Conservation (phyloP, 805 yeast genomes). For the Yarrowia sp. region DNA sequence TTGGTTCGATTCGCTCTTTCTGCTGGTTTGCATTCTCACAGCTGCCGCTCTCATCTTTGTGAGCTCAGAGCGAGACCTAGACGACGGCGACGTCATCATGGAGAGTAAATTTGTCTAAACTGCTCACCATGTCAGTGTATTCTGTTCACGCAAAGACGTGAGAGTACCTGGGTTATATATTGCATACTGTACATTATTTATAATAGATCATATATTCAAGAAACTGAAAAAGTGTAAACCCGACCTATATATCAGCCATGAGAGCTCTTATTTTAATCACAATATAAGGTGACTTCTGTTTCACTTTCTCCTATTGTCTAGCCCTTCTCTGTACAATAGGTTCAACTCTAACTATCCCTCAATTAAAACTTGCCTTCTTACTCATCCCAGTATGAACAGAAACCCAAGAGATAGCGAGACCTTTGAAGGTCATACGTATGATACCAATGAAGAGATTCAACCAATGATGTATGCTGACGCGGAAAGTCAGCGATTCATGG, state of each 20-base stretch:
- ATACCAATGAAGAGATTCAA: constrained; percentile 22
- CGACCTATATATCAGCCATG: too few species aligned
- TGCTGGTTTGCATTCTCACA: constrained; percentile 46
- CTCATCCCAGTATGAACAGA: constrained; percentile 6
- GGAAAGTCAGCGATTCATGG: constrained; percentile 6
- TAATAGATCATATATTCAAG: constrained; percentile 5
- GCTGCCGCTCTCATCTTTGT: constrained; percentile 36
- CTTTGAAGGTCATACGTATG: neutral
- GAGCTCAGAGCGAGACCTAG: constrained; percentile 42
- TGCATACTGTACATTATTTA: constrained; percentile 34
- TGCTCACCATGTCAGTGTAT: neutral
- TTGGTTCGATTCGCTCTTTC: constrained; percentile 52
- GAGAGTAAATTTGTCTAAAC: constrained; percentile 31
- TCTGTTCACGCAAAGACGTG: neutral
- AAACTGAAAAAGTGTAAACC: too few species aligned
- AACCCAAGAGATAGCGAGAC: neutral
- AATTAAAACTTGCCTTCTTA: neutral
- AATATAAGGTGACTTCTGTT: neutral
- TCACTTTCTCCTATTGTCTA: too few species aligned
- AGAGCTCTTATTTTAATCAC: neutral
- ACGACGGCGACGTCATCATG: constrained; percentile 33
- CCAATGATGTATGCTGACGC: constrained; percentile 1
- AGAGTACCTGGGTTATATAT: constrained; percentile 1
- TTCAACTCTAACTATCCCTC: constrained; percentile 6
- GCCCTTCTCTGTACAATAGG: too few species aligned